Evolutionary conservation across 768 basidiomycete genomes (phyloP), one percentile per base, ranked within the genome.

Genomic region (Lactarius vividus): DNA sequence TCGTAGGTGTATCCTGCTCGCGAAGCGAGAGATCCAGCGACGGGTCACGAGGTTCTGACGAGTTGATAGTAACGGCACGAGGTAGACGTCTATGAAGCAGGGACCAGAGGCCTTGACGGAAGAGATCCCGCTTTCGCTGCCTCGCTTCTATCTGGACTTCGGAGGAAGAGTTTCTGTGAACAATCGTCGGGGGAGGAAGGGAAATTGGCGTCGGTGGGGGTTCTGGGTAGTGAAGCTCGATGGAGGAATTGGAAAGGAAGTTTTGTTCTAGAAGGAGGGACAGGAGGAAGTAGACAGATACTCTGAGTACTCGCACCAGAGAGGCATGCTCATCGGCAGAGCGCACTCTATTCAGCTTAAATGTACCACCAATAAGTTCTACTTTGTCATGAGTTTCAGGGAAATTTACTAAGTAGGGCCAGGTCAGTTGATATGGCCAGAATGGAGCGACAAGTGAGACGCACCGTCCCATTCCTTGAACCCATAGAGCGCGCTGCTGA

Each of bases 181-280:
- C 11, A 3, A 70, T 46, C 37, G 60, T 29, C n/a, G 67, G 49
- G 0, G 60, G 31, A 10, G 62, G 52, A 3, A 31, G 67, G 63
- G 31, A 53, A 23, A 55, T 46, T 20, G 60, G 26, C 61, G n/a
- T 75, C 61, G 63, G 74, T 71, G 28, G 74, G 74, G 64, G 75
- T 71, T 73, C 72, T 5, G 81, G 80, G 60, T 79, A 82, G 39
- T 73, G 76, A 39, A 88, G 74, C 8, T 74, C 73, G n/a, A 87
- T 79, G 57, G 80, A 75, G 0, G 81, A 84, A 72, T 86, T 79
- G 4, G 75, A 62, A 31, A 88, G 78, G 5, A 88, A 73, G 42
- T 82, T 79, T 71, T 88, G 86, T 70, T 89, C 88, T 18, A 89
- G 82, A 4, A 86, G 66, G 39, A 87, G 78, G 1, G 86, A 84